phyloP scores from a whole-genome alignment of 805 yeast species.

The Torulaspora quercuum region DNA sequence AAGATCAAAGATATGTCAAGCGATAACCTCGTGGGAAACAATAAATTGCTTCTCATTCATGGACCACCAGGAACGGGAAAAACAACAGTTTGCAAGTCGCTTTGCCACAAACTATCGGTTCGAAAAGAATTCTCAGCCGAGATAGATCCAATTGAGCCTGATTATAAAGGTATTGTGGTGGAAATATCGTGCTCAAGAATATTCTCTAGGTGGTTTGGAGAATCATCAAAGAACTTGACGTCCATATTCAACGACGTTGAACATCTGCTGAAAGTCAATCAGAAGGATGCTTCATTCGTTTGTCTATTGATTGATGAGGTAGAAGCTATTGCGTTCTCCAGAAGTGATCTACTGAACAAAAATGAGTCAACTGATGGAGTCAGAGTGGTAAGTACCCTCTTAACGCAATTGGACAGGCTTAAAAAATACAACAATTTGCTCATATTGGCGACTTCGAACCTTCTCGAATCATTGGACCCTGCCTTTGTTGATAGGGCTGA shows the following conservation, averaged over 20 bases:
- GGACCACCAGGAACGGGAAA: slow-evolving; percentile 51
- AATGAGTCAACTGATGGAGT: slow-evolving; percentile 44
- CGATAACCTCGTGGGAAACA: slow-evolving; percentile 18
- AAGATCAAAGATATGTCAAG: slow-evolving; percentile 1
- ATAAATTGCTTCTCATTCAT: slow-evolving; percentile 35
- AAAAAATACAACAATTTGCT: slow-evolving; percentile 37
- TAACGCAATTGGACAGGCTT: slow-evolving; percentile 43
- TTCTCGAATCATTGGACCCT: slow-evolving; percentile 39
- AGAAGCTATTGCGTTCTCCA: slow-evolving; percentile 44
- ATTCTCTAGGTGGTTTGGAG: slow-evolving; percentile 48
- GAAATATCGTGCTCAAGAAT: slow-evolving; percentile 44
- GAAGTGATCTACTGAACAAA: slow-evolving; percentile 36
- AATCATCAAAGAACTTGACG: slow-evolving; percentile 43
- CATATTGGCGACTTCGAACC: slow-evolving; percentile 43
- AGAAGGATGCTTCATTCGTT: slow-evolving; percentile 25
- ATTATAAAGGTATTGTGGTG: slow-evolving; percentile 34
- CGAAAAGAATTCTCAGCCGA: slow-evolving; percentile 17
- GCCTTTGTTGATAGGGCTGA: slow-evolving; percentile 48
- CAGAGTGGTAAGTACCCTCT: slow-evolving; percentile 43
- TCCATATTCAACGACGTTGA: slow-evolving; percentile 38
- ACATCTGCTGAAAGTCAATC: slow-evolving; percentile 20
- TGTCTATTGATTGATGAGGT: slow-evolving; percentile 46
- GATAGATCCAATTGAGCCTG: slow-evolving; percentile 1
- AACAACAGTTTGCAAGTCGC: slow-evolving; percentile 41
- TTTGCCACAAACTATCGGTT: slow-evolving; percentile 42